phyloP scores from a whole-genome alignment of 192 early-diverging fungal species.

The Entomortierella beljakovae region DNA sequence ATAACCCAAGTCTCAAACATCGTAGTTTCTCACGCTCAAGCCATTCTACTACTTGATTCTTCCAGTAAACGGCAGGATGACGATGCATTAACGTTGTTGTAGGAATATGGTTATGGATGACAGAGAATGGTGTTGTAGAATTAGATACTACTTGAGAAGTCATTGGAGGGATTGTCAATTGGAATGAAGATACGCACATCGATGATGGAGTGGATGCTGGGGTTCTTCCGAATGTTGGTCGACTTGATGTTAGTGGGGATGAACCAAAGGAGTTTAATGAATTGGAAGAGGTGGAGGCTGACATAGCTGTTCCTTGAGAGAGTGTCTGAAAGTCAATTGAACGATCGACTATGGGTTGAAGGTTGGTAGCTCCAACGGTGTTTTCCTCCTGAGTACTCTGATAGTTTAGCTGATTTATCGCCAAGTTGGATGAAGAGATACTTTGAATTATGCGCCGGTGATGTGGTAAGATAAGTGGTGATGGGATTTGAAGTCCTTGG shows the following conservation, averaged over 20 bases:
- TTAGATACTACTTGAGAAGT: conserved; percentile 31
- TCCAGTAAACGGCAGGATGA: conserved; percentile 45
- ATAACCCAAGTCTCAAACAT: conserved; percentile 36
- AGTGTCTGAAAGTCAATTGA: not conserved
- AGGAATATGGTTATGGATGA: conserved; percentile 31
- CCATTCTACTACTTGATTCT: conserved; percentile 50
- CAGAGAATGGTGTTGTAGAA: conserved; percentile 7
- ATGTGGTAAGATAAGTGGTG: conserved; percentile 32
- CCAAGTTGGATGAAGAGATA: not conserved
- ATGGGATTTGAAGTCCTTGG: conserved; percentile 30
- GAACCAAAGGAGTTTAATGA: not conserved
- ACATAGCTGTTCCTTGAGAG: not conserved
- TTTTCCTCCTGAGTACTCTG: not conserved
- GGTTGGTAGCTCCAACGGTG: not conserved
- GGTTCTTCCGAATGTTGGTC: not conserved
- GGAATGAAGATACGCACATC: conserved; percentile 3
- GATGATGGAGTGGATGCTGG: conserved; percentile 27
- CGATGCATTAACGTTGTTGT: conserved; percentile 43
- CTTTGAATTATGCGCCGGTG: conserved; percentile 26
- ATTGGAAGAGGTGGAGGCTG: not conserved
- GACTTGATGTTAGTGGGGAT: not conserved
- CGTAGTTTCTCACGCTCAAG: conserved; percentile 49
- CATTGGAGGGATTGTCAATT: not conserved
- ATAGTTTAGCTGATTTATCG: not conserved
- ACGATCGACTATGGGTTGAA: not conserved